These are phyloP conservation scores for Hypoxylon sp. DNA, from an alignment of 2,329 filamentous ascomycete species.

Conservation along the genomic window DNA sequence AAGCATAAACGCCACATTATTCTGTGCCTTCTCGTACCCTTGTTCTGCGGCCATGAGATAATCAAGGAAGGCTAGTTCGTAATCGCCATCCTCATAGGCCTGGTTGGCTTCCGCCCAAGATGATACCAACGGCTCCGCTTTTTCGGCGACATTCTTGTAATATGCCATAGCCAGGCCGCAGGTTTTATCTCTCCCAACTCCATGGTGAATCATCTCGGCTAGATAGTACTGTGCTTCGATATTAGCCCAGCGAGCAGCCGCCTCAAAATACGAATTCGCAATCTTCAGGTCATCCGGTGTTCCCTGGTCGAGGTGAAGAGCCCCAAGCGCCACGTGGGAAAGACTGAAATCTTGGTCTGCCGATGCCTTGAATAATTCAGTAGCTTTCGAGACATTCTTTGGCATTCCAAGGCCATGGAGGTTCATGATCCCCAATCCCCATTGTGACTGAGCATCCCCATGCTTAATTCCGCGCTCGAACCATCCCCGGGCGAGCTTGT, in stretches of 20 bases:
- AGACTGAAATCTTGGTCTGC: slow-evolving; percentile 86
- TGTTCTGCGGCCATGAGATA: slow-evolving; percentile 93
- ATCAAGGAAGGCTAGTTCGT: slow-evolving; percentile 83
- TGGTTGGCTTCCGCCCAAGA: slow-evolving; percentile 87
- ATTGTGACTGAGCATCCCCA: slow-evolving; percentile 86
- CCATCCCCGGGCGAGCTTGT: slow-evolving; percentile 82
- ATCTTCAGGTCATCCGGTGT: slow-evolving; percentile 76
- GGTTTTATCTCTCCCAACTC: slow-evolving; percentile 83
- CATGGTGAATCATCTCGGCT: slow-evolving; percentile 86
- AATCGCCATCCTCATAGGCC: slow-evolving; percentile 83
- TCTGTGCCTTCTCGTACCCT: slow-evolving; percentile 90
- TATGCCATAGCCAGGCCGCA: slow-evolving; percentile 84
- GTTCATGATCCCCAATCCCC: slow-evolving; percentile 86
- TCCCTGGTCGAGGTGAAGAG: slow-evolving; percentile 89
- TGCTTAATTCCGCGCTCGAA: slow-evolving; percentile 83
- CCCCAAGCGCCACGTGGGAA: slow-evolving; percentile 86
- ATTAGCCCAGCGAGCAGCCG: slow-evolving; percentile 84
- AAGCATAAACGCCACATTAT: slow-evolving; percentile 89
- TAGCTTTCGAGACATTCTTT: slow-evolving; percentile 79
- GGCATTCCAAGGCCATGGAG: slow-evolving; percentile 80
- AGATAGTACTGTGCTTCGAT: slow-evolving; percentile 95
- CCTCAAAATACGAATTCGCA: slow-evolving; percentile 88
- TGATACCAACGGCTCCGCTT: slow-evolving; percentile 79
- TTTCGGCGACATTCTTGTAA: slow-evolving; percentile 85
- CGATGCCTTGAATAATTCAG: slow-evolving; percentile 81